A percentile compares a stretch with the other conserved stretches of the same genome.
These are phyloP conservation scores for Populus deltoides DNA, from an alignment of 345 rosid genomes.

Conservation along the genomic window DNA sequence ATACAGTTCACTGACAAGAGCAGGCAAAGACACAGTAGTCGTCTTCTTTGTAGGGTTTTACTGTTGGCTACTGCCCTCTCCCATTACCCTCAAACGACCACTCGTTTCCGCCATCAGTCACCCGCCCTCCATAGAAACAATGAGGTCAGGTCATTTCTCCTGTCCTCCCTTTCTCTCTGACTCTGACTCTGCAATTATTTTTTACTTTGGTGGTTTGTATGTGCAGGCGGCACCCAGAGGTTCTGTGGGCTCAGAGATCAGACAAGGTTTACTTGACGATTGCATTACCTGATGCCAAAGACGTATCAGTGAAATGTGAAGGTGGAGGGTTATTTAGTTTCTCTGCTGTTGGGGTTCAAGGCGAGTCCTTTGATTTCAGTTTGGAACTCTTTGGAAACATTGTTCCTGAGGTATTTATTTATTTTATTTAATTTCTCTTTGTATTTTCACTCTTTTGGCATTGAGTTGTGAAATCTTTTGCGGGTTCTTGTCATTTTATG, in stretches of 20 bases:
- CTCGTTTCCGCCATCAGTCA: neutral
- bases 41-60: neutral
- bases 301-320: slow-evolving; percentile 71
- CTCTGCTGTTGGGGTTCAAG: slow-evolving; percentile 78
- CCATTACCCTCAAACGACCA: neutral
- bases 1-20: too few relatives aligned
- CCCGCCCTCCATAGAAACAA: neutral
- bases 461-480: neutral
- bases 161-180: neutral
- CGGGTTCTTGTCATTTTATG: neutral
- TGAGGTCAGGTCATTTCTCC: neutral
- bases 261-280: slow-evolving; percentile 77
- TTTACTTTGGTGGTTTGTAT: neutral
- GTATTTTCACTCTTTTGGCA: neutral
- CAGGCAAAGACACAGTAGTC: neutral
- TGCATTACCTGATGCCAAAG: slow-evolving; percentile 81
- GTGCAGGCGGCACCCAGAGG: slow-evolving; percentile 82
- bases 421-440: neutral
- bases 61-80: neutral
- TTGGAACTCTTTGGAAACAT: slow-evolving; percentile 62
- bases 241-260: slow-evolving; percentile 94
- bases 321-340: slow-evolving; percentile 65
- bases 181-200: neutral
- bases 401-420: slow-evolving; percentile 52
- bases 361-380: slow-evolving; percentile 59